Base-by-base conservation (phyloP, 2,329 filamentous ascomycete genomes). In the Phialemoniopsis sp. region DNA sequence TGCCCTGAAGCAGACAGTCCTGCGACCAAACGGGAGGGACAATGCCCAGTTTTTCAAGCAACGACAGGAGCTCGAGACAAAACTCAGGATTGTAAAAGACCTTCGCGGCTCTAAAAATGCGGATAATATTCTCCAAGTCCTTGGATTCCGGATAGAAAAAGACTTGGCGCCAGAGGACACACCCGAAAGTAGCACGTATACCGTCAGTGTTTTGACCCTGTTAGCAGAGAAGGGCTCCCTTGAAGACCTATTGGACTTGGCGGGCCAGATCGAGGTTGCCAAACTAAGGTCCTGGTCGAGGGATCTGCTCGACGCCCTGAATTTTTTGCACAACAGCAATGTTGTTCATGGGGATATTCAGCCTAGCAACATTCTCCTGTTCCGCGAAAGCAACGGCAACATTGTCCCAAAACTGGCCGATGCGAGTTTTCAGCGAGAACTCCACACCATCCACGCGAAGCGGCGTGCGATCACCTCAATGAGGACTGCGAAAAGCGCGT, bases 241-340 rank as follows among this genome's bases (percentile, higher is more conserved):
- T 13, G 79, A 84, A 19, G 89, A 95, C 51, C 71, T 94, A 15
- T 71, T 98, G 21, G 85, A 91, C 41, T 77, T 91, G 44, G 80
- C 89, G 32, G 88, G 86, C 5, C 77, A 77, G 21, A 67, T 96
- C 37, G 78, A 85, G 32, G 76, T 87, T 37, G 78, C 79, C 46
- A 90, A 84, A 56, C 82, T 90, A 33, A 84, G 89, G 38, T 82
- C 87, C 17, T 97, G 89, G 85, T 93, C 89, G n/a, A 81, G 90
- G 43, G 89, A 95, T 53, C 72, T 98, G 14, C 76, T 98, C 18
- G 89, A 96, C 63, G 93, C 85, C 1, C 68, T 98, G 19, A 86
- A 89, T 42, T 95, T 85, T 57, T 79, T 95, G 38, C 91, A 97
- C 62, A 84, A 85, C 47, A 83, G 87, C 55, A 89, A 89, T 15